Evolutionary conservation across 345 rosid genomes (phyloP).

Genomic region (Moricandia arvensis): DNA sequence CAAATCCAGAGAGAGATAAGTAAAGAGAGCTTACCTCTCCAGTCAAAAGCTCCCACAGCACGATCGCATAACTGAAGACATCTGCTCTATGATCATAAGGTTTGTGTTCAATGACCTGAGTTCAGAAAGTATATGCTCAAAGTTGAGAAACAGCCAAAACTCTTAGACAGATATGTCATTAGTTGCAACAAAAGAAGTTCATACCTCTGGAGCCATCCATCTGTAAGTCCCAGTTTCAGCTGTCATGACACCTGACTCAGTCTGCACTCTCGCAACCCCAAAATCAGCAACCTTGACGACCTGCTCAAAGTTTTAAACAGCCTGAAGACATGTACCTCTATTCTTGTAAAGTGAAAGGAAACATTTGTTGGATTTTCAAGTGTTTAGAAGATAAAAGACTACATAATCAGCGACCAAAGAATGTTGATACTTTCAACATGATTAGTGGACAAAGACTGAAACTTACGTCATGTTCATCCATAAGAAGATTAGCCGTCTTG

Average conservation of each 20-base stretch:
- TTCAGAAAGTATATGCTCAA: conserved; percentile 27
- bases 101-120: conserved; percentile 92
- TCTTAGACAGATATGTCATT: background rate
- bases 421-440: background rate
- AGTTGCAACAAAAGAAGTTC: background rate
- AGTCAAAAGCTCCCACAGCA: conserved; percentile 89
- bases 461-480: conserved; percentile 97
- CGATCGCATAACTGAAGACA: conserved; percentile 86
- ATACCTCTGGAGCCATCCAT: conserved; percentile 99
- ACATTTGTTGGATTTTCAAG: background rate
- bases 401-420: background rate
- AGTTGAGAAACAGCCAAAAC: background rate
- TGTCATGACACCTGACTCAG: conserved; percentile 91
- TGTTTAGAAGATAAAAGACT: background rate
- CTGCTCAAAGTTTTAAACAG: conserved; percentile 39
- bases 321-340: background rate
- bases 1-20: background rate
- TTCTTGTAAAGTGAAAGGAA: background rate
- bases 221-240: conserved; percentile 99
- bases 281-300: conserved; percentile 98
- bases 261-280: conserved; percentile 96
- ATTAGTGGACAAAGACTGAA: background rate
- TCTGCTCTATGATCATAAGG: conserved; percentile 92
- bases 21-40: conserved; percentile 63
- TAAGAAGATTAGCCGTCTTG: conserved; percentile 94